Evolutionary conservation across 140 eudicot species (phyloP).

Genomic region (Oenanthe javanica): DNA sequence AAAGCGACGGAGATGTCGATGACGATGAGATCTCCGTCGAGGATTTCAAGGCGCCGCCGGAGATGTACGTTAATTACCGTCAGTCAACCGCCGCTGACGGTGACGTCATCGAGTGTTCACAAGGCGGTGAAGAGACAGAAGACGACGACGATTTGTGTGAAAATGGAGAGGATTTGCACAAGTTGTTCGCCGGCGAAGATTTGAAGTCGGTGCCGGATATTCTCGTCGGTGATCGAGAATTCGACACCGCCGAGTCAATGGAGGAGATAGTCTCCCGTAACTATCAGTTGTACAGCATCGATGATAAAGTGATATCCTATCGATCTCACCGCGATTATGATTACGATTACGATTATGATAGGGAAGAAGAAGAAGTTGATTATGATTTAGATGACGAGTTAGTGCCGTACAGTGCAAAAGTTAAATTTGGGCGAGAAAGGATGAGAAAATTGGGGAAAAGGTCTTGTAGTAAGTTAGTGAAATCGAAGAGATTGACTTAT

Average conservation of each 20-base stretch:
- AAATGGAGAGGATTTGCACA: background rate
- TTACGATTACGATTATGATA: constrained; percentile 8
- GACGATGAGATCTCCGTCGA: background rate
- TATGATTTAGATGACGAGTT: constrained; percentile 56
- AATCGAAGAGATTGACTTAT: constrained; percentile 40
- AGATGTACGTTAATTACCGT: constrained; percentile 8
- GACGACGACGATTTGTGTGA: background rate
- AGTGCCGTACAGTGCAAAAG: constrained; percentile 50
- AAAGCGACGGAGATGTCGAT: background rate
- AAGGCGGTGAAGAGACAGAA: constrained; percentile 11
- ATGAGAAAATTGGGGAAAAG: constrained; percentile 85
- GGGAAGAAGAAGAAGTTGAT: constrained; percentile 4
- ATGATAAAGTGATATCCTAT: background rate
- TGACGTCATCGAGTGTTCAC: constrained; percentile 10
- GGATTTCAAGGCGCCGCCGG: background rate
- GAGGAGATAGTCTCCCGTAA: constrained; percentile 10
- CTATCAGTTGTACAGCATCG: constrained; percentile 9
- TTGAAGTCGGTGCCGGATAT: background rate
- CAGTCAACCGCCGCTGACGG: constrained; percentile 11
- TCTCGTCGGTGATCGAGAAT: background rate
- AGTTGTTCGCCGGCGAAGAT: background rate
- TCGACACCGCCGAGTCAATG: background rate
- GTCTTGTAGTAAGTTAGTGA: constrained; percentile 37
- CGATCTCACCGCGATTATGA: constrained; percentile 7
- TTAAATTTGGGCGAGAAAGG: constrained; percentile 46